phyloP scores from a whole-genome alignment of 176 grass and related monocot species.

The Aegilops longissima region DNA sequence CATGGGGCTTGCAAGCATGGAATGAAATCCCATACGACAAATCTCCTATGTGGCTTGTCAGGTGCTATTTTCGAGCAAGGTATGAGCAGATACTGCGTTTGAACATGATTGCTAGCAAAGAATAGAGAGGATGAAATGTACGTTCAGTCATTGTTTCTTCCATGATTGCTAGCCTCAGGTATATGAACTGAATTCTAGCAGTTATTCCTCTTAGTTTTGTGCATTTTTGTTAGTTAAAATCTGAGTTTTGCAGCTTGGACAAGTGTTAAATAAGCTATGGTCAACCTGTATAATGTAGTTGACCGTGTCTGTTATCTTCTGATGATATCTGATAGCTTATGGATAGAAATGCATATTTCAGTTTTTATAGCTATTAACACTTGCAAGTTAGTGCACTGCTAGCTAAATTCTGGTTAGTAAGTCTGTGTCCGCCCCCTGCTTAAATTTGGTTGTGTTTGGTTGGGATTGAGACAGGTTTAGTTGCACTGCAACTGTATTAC shows the following conservation, averaged over 20 bases:
- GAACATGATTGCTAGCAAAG: slow-evolving; percentile 32
- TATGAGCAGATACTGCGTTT: slow-evolving; percentile 30
- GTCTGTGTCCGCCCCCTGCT: too few species aligned
- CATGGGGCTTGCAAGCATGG: slow-evolving; percentile 38
- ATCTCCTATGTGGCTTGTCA: slow-evolving; percentile 71
- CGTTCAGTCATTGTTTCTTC: slow-evolving; percentile 31
- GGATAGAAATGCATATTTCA: neutral
- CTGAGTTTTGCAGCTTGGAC: too few species aligned
- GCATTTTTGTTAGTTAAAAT: neutral
- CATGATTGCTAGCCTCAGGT: neutral
- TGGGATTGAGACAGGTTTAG: too few species aligned
- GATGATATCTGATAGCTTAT: neutral
- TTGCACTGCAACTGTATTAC: too few species aligned
- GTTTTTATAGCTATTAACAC: too few species aligned
- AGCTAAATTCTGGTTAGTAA: too few species aligned
- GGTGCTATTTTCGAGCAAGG: slow-evolving; percentile 69
- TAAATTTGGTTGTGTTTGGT: too few species aligned
- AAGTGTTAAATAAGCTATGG: too few species aligned
- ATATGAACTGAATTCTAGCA: neutral
- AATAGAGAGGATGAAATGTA: slow-evolving; percentile 70
- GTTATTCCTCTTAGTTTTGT: slow-evolving; percentile 2
- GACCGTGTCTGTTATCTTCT: too few species aligned
- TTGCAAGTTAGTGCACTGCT: too few species aligned
- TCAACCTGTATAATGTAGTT: neutral
- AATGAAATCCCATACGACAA: slow-evolving; percentile 44